Percentiles rank a stretch among this genome's conserved stretches.
phyloP scores from a whole-genome alignment of 441 rosid species.

The Omphalea diandra region DNA sequence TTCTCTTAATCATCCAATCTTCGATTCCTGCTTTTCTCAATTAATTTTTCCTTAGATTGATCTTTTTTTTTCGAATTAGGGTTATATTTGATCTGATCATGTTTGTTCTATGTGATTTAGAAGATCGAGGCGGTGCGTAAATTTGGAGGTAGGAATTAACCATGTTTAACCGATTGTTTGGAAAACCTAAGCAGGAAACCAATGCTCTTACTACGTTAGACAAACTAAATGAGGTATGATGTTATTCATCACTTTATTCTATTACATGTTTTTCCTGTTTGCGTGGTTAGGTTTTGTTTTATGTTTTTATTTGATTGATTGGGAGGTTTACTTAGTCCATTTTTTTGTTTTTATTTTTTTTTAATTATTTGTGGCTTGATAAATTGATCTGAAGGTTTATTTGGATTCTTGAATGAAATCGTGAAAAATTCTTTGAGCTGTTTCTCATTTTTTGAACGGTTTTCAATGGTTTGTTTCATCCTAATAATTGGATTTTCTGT shows the following conservation, averaged over 20 bases:
- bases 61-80: conserved; percentile 21
- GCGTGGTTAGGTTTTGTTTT: neutral
- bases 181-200: conserved; percentile 79
- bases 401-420: too few species aligned
- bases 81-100: conserved; percentile 20
- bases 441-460: too few species aligned
- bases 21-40: too few species aligned
- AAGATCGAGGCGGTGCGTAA: conserved; percentile 33
- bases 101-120: conserved; percentile 22
- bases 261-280: too few species aligned
- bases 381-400: neutral
- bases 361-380: neutral
- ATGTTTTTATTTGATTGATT: neutral
- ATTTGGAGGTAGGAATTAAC: conserved; percentile 26
- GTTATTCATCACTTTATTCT: too few species aligned
- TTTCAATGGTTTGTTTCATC: too few species aligned
- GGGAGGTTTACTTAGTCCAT: neutral
- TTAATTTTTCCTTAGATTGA: conserved; percentile 15
- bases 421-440: too few species aligned
- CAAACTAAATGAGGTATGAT: conserved; percentile 76
- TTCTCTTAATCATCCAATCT: neutral
- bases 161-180: conserved; percentile 85
- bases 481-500: too few species aligned
- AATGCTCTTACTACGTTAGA: conserved; percentile 75
- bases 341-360: too few species aligned